Evolutionary conservation across 1,284 basidiomycete genomes (phyloP).

Genomic region (Ustanciosporium gigantosporum): DNA sequence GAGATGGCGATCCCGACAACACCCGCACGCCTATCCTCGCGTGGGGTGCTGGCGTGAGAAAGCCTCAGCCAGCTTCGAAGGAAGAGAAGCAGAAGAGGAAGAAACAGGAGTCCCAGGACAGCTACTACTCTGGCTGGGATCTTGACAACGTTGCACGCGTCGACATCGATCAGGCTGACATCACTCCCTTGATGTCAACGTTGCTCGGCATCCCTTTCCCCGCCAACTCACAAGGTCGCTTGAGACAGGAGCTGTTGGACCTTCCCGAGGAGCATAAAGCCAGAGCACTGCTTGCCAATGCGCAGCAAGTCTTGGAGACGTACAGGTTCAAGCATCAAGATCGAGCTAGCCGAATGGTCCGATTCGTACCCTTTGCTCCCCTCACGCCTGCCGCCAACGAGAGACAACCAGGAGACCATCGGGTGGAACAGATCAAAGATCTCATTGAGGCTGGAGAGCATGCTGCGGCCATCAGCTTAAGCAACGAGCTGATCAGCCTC

Average conservation of each 20-base stretch:
- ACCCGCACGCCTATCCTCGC: constrained; percentile 82
- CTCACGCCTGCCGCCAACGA: constrained; percentile 6
- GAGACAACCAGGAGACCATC: constrained; percentile 61
- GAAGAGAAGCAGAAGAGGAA: constrained; percentile 6
- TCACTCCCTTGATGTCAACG: constrained; percentile 73
- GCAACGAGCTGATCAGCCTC: constrained; percentile 67
- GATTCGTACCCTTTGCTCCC: constrained; percentile 33
- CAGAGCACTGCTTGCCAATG: constrained; percentile 71
- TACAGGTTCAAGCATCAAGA: constrained; percentile 72
- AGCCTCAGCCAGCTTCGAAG: constrained; percentile 4
- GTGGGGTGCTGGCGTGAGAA: constrained; percentile 72
- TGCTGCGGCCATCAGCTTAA: constrained; percentile 66
- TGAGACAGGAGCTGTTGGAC: constrained; percentile 59
- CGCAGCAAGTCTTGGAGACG: constrained; percentile 77
- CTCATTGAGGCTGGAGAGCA: constrained; percentile 62
- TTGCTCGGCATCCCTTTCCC: constrained; percentile 48
- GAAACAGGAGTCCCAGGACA: constrained; percentile 10
- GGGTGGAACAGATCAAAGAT: constrained; percentile 58
- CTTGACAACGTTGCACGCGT: constrained; percentile 32
- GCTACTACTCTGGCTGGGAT: constrained; percentile 49
- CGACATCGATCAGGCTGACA: constrained; percentile 80
- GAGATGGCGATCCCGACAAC: constrained; percentile 85
- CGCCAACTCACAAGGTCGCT: constrained; percentile 61
- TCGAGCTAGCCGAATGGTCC: constrained; percentile 31
- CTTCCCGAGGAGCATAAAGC: constrained; percentile 65